Evolutionary conservation across 768 basidiomycete genomes (phyloP).

Genomic region (Tylopilus plumbeoviolaceoides): DNA sequence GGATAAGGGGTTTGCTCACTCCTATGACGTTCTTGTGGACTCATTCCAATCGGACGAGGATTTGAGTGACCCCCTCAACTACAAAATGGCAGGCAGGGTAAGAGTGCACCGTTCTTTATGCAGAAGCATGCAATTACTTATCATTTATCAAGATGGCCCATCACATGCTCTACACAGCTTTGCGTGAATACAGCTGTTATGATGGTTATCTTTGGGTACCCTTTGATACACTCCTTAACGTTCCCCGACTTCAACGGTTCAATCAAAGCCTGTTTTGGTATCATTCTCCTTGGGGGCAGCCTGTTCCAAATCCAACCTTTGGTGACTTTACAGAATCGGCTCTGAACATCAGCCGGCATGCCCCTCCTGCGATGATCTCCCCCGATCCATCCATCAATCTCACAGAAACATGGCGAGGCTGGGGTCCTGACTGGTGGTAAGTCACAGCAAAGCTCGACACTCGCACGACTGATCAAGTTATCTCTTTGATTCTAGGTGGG

Average conservation of each 20-base stretch:
- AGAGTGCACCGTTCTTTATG: constrained; percentile 5
- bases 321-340: constrained; percentile 9
- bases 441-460: constrained; percentile 1
- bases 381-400: constrained; percentile 37
- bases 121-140: neutral
- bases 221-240: constrained; percentile 47
- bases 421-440: constrained; percentile 43
- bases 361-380: constrained; percentile 40
- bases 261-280: constrained; percentile 46
- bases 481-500: constrained; percentile 34
- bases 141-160: constrained; percentile 39
- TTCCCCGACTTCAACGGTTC: constrained; percentile 45
- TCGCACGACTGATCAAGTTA: constrained; percentile 7
- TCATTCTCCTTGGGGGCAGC: constrained; percentile 43
- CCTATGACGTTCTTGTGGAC: constrained; percentile 48
- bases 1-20: constrained; percentile 44
- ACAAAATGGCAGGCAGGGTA: constrained; percentile 44
- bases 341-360: constrained; percentile 28
- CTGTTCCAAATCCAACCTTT: constrained; percentile 38
- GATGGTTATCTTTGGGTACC: constrained; percentile 51
- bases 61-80: constrained; percentile 32
- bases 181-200: constrained; percentile 43
- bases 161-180: constrained; percentile 48
- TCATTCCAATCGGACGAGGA: constrained; percentile 45
- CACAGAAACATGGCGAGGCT: constrained; percentile 39